Evolutionary conservation across 2,329 filamentous ascomycete species (phyloP), one percentile per base, ranked within the genome.

Genomic region (Beauveria sp.): DNA sequence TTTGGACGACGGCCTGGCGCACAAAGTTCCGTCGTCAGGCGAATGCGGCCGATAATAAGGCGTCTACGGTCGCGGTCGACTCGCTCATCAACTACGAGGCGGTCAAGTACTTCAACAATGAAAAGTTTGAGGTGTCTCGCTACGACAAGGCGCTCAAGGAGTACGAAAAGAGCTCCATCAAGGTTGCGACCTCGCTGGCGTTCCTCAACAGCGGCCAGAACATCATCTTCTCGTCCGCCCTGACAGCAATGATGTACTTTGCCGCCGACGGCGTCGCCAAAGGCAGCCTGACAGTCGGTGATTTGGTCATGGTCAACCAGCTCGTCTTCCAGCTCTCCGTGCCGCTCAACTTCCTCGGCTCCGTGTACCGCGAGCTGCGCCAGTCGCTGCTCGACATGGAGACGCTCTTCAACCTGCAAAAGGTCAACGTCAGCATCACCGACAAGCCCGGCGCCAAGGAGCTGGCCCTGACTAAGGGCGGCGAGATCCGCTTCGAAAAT

Each of bases 91-190:
- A 99, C 77, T 99, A 97, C 71, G 95, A 99, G 75, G 93, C 96
- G 16, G 95, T 99, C 71, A 99, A 99, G 76, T 96, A 98, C 78
- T 99, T 98, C 79, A 99, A 99, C 79, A 99, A 99, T 70, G 96
- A 99, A 72, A 91, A 89, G 66, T 98, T 92, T 67, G 95, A 99
- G 77, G 91, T 96, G 49, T 83, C 84, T 38, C 86, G 95, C 48
- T 99, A 99, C 73, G 93, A 98, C 74, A 85, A 88, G 68, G 92
- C 95, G 0, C 79, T 99, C 26, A 83, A 87, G 66, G 83, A 88
- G 63, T 99, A 99, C 73, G 91, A 99, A 73, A 89, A 89, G 73
- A 93, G 92, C 62, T 96, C 92, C 18, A 98, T 99, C 79, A 98
- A 98, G 73, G 90, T 99, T 40, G 91, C 91, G 10, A 99, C 95